These are phyloP conservation scores for Komagataella kurtzmanii DNA, from an alignment of 805 yeast genomes.

Conservation along the genomic window DNA sequence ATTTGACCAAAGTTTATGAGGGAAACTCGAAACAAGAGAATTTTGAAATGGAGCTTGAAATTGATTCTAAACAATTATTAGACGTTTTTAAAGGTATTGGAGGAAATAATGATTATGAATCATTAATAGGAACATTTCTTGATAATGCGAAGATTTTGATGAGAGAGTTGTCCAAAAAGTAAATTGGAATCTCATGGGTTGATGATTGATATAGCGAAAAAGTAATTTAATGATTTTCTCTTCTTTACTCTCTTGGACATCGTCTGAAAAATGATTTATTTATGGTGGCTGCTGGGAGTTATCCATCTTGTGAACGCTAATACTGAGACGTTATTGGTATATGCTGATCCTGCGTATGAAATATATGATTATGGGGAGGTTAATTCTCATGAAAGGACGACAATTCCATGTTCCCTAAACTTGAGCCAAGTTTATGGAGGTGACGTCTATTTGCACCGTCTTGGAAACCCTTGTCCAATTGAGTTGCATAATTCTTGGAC, in stretches of 20 bases:
- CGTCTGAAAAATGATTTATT: neutral
- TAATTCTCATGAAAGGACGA: neutral
- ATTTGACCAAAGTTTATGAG: slow-evolving; percentile 47
- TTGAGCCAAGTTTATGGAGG: neutral
- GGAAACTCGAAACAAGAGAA: slow-evolving; percentile 9
- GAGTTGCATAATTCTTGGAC: neutral
- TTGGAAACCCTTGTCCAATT: too few relatives aligned
- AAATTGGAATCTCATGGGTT: neutral
- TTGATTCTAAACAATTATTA: slow-evolving; percentile 17
- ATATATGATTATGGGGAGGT: neutral
- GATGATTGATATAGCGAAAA: neutral
- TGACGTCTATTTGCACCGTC: too few relatives aligned
- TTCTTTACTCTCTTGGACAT: too few relatives aligned
- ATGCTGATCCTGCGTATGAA: neutral
- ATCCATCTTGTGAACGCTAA: neutral
- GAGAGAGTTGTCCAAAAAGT: slow-evolving; percentile 14
- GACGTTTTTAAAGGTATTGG: slow-evolving; percentile 15
- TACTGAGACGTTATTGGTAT: neutral
- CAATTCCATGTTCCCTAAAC: neutral
- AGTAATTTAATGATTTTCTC: neutral
- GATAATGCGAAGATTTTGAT: slow-evolving; percentile 26
- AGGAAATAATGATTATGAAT: slow-evolving; percentile 27
- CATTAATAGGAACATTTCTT: slow-evolving; percentile 29
- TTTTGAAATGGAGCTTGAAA: slow-evolving; percentile 21
- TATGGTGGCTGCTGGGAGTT: neutral